Conservation (phyloP, 1,284 basidiomycete genomes). For the Sporisorium exsertum region DNA sequence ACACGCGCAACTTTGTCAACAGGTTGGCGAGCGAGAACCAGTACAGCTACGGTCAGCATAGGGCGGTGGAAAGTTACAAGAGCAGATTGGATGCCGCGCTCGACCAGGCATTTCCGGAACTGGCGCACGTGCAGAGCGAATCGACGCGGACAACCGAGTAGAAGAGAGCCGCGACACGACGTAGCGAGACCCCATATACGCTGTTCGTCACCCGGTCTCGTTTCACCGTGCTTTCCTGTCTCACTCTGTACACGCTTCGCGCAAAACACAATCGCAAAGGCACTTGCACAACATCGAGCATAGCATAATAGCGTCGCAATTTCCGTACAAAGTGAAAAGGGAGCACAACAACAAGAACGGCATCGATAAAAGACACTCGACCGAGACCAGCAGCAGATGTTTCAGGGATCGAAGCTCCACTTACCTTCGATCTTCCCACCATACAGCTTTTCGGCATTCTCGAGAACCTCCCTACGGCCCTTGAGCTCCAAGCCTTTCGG, state of each 20-base stretch:
- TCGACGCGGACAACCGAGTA: not conserved
- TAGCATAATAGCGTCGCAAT: too few species aligned
- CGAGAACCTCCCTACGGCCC: conserved; percentile 44
- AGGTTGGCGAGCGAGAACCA: conserved; percentile 66
- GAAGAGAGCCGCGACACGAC: not conserved
- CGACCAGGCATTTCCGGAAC: conserved; percentile 45
- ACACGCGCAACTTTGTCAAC: conserved; percentile 62
- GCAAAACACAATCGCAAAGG: not conserved
- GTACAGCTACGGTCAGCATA: conserved; percentile 62
- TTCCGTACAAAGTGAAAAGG: conserved; percentile 1
- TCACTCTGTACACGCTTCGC: not conserved
- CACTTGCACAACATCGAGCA: not conserved
- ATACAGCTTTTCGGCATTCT: conserved; percentile 34
- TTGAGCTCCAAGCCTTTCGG: conserved; percentile 47
- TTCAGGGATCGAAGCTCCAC: conserved; percentile 30
- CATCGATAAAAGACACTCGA: too few species aligned
- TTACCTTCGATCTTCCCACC: conserved; percentile 31
- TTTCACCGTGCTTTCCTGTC: not conserved
- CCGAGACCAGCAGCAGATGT: too few species aligned
- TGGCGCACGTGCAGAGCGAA: conserved; percentile 9
- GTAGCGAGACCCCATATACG: conserved; percentile 7
- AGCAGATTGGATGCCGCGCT: conserved; percentile 24
- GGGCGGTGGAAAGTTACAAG: conserved; percentile 42
- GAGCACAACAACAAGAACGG: not conserved
- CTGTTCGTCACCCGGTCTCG: conserved; percentile 1